Conservation (phyloP, 2,329 filamentous ascomycete genomes). For the Claviceps citrina region DNA sequence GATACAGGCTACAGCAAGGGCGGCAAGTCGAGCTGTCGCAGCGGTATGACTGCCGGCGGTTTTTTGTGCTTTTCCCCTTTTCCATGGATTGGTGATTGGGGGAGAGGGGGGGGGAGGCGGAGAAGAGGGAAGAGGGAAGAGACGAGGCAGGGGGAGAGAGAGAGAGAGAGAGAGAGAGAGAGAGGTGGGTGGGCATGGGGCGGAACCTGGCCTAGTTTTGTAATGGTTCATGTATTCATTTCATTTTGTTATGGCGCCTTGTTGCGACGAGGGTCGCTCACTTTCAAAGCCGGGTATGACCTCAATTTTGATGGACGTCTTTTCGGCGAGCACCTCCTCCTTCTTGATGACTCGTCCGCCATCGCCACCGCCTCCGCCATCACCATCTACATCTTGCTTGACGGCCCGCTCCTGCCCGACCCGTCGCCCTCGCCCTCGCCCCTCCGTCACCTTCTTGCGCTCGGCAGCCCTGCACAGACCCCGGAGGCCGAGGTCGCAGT, state of each 20-base stretch:
- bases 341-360: slow-evolving; percentile 11
- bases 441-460: slow-evolving; percentile 43
- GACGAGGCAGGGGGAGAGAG: too few relatives aligned
- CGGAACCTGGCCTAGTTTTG: too few relatives aligned
- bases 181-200: too few relatives aligned
- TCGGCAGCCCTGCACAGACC: slow-evolving; percentile 66
- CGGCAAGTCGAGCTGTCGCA: too few relatives aligned
- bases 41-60: not conserved
- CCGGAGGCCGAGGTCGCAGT: slow-evolving; percentile 63
- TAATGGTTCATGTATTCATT: not conserved
- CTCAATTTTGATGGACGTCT: slow-evolving; percentile 11
- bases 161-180: too few relatives aligned
- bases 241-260: not conserved
- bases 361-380: too few relatives aligned
- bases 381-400: too few relatives aligned
- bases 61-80: not conserved
- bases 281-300: not conserved
- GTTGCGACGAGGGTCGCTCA: not conserved
- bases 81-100: too few relatives aligned
- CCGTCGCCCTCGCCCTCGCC: slow-evolving; percentile 40
- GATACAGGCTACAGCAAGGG: too few relatives aligned
- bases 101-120: too few relatives aligned
- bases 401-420: slow-evolving; percentile 16
- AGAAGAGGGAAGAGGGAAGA: too few relatives aligned
- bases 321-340: slow-evolving; percentile 11